phyloP scores from a whole-genome alignment of 1,139 yeast genomes.

The Hanseniaspora uvarum region DNA sequence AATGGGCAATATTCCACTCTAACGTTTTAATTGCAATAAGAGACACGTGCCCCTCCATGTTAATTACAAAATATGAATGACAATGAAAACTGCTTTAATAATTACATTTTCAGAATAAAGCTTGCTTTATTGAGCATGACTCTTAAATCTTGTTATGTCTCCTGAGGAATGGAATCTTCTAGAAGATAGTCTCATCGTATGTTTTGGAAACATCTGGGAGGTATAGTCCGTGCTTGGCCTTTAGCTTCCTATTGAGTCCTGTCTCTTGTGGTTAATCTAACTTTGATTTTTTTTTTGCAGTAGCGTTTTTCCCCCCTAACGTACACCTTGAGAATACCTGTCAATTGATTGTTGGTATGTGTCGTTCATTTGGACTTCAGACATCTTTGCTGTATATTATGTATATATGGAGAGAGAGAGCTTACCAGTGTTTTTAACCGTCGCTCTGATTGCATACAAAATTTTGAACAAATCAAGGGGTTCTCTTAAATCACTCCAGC shows the following conservation, averaged over 20 bases:
- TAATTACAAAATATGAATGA: background rate
- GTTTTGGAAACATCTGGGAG: conserved; percentile 49
- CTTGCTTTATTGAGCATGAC: no score
- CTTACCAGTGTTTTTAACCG: conserved; percentile 44
- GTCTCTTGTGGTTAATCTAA: conserved; percentile 46
- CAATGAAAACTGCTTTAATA: background rate
- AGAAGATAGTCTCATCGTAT: conserved; percentile 45
- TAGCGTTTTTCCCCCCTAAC: conserved; percentile 44
- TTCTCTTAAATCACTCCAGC: conserved; percentile 52
- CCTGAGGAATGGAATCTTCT: conserved; percentile 43
- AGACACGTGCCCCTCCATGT: background rate
- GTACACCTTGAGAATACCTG: conserved; percentile 52
- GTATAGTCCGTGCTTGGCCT: conserved; percentile 52
- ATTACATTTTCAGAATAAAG: no score
- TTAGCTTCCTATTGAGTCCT: conserved; percentile 50
- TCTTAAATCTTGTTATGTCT: no score
- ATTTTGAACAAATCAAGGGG: conserved; percentile 38
- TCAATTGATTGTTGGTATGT: conserved; percentile 35
- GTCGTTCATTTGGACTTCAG: conserved; percentile 41
- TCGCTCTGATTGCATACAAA: conserved; percentile 42
- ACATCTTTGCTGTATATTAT: conserved; percentile 47
- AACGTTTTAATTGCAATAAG: background rate
- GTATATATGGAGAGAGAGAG: no score
- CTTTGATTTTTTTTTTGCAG: conserved; percentile 34
- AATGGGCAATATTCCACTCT: background rate